These are phyloP conservation scores for Sarcodon aspratus DNA, from an alignment of 768 basidiomycete species.

Conservation along the genomic window DNA sequence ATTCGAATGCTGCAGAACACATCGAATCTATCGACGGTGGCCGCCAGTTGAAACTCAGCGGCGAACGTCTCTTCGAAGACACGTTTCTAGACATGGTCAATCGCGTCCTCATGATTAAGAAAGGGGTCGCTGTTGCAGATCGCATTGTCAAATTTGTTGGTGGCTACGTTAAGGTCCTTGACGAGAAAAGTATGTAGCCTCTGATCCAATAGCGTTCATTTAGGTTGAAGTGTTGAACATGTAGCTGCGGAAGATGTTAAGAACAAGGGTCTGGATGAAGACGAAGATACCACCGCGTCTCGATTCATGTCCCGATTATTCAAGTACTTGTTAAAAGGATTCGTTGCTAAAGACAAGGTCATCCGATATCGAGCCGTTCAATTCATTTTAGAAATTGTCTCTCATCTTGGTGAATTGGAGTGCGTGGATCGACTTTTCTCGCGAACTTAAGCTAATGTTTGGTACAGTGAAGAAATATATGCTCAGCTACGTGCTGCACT, in stretches of 20 bases:
- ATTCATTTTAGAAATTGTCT: conserved; percentile 69
- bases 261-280: conserved; percentile 26
- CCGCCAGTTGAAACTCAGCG: conserved; percentile 42
- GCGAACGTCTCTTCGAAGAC: conserved; percentile 70
- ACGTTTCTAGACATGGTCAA: conserved; percentile 48
- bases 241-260: conserved; percentile 25
- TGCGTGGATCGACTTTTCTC: conserved; percentile 25
- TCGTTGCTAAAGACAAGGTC: conserved; percentile 77
- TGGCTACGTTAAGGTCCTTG: conserved; percentile 63
- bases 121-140: conserved; percentile 68
- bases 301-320: conserved; percentile 39
- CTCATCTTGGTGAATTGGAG: conserved; percentile 79
- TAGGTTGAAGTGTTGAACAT: background rate
- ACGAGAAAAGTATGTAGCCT: conserved; percentile 53
- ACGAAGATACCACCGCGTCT: conserved; percentile 38
- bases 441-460: background rate
- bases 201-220: background rate
- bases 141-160: conserved; percentile 73
- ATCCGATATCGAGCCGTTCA: conserved; percentile 75
- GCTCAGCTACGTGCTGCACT: conserved; percentile 45
- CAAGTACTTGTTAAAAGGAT: conserved; percentile 58
- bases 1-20: conserved; percentile 45
- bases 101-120: conserved; percentile 62
- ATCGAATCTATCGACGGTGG: conserved; percentile 40
- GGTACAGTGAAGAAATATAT: conserved; percentile 66